Evolutionary conservation across 2,329 filamentous ascomycete genomes (phyloP).

Genomic region (Colletotrichum liriopes): DNA sequence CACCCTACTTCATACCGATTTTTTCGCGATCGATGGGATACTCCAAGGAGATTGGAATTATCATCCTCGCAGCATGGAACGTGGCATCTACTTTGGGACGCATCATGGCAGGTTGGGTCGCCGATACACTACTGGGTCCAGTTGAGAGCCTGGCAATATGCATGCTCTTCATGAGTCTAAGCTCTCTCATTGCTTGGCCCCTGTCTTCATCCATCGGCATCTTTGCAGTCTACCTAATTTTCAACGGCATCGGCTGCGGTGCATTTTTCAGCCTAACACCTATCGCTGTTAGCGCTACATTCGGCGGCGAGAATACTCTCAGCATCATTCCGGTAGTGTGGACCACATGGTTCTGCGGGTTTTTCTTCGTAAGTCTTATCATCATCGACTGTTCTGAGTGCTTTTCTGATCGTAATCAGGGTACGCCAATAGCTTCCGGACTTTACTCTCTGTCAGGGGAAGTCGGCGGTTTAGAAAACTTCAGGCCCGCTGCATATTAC

Average conservation of each 20-base stretch:
- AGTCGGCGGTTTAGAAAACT: conserved; percentile 42
- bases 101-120: conserved; percentile 47
- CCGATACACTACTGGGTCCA: conserved; percentile 48
- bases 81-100: conserved; percentile 48
- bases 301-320: conserved; percentile 47
- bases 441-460: conserved; percentile 46
- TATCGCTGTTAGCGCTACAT: conserved; percentile 44
- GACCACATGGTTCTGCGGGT: conserved; percentile 49
- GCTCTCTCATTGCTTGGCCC: conserved; percentile 48
- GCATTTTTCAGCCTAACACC: conserved; percentile 51
- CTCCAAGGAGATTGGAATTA: conserved; percentile 44
- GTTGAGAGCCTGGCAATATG: conserved; percentile 49
- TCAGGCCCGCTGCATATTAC: conserved; percentile 49
- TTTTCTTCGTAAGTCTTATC: conserved; percentile 47
- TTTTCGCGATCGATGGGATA: conserved; percentile 47
- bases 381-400: no score
- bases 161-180: conserved; percentile 47
- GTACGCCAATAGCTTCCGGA: conserved; percentile 48
- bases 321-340: conserved; percentile 49
- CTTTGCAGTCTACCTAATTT: conserved; percentile 46
- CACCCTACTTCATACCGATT: conserved; percentile 50
- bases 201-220: conserved; percentile 46
- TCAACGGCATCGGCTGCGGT: conserved; percentile 50
- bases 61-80: conserved; percentile 49
- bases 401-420: conserved; percentile 33